These are phyloP conservation scores for Wallacemonas collosoma DNA, from an alignment of 208 protist species.

Conservation along the genomic window DNA sequence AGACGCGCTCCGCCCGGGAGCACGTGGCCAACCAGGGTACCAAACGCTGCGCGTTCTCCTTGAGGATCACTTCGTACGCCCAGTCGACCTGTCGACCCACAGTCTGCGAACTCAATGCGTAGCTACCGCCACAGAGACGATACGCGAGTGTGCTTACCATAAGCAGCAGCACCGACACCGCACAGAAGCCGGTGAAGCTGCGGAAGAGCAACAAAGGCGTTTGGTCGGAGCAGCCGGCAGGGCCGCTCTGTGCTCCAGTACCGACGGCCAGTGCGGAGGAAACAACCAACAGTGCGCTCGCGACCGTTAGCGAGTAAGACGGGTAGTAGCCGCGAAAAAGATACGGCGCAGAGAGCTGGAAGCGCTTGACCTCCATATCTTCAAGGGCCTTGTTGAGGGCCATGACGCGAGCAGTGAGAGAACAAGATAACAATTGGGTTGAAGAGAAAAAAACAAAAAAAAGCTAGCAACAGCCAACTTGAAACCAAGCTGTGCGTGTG, in stretches of 20 bases:
- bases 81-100: slow-evolving; percentile 33
- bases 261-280: slow-evolving; percentile 27
- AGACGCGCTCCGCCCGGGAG: slow-evolving; percentile 21
- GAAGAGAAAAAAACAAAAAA: too few relatives aligned
- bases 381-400: slow-evolving; percentile 12
- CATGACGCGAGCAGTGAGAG: not conserved
- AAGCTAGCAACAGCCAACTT: too few relatives aligned
- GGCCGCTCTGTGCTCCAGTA: not conserved
- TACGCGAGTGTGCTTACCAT: slow-evolving; percentile 38
- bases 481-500: too few relatives aligned
- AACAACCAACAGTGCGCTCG: slow-evolving; percentile 18
- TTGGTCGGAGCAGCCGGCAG: not conserved
- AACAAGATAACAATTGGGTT: too few relatives aligned
- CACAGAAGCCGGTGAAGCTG: slow-evolving; percentile 30
- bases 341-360: slow-evolving; percentile 35
- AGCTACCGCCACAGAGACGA: slow-evolving; percentile 28
- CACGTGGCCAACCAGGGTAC: slow-evolving; percentile 7
- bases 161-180: slow-evolving; percentile 18
- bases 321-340: slow-evolving; percentile 38
- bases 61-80: slow-evolving; percentile 27
- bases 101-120: slow-evolving; percentile 16
- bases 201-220: slow-evolving; percentile 26
- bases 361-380: slow-evolving; percentile 13
- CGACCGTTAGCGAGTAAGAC: slow-evolving; percentile 22
- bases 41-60: slow-evolving; percentile 15